Evolutionary conservation across 75 land plant species (phyloP).

Genomic region (Isoetes taiwanensis): DNA sequence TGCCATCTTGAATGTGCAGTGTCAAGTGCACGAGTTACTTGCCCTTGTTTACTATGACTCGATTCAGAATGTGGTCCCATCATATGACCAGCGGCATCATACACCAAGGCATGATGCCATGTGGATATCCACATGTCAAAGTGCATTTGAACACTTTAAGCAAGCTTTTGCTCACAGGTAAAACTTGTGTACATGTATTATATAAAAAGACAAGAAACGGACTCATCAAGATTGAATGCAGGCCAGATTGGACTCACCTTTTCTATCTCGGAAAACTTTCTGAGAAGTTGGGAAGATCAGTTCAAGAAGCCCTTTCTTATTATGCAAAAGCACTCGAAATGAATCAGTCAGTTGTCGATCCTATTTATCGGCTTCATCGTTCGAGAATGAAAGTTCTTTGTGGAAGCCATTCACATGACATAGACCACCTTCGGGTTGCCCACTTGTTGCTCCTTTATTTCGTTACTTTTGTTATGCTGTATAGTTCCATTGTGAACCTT

Average conservation of each 20-base stretch:
- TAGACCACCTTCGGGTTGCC: slow-evolving; percentile 45
- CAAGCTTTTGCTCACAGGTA: slow-evolving; percentile 74
- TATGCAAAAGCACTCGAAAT: slow-evolving; percentile 60
- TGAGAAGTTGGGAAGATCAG: slow-evolving; percentile 66
- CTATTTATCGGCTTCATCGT: slow-evolving; percentile 89
- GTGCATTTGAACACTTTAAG: slow-evolving; percentile 72
- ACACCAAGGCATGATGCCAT: slow-evolving; percentile 47
- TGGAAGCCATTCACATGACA: slow-evolving; percentile 29
- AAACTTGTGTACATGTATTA: background rate
- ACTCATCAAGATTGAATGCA: too few species aligned
- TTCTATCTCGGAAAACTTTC: slow-evolving; percentile 87
- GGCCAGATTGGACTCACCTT: slow-evolving; percentile 91
- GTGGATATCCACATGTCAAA: slow-evolving; percentile 64
- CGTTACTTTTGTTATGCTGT: background rate
- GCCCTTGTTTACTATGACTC: slow-evolving; percentile 95
- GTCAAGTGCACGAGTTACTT: slow-evolving; percentile 80
- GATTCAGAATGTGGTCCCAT: slow-evolving; percentile 91
- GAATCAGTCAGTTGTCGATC: slow-evolving; percentile 90
- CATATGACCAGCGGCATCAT: slow-evolving; percentile 81
- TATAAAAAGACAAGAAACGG: too few species aligned
- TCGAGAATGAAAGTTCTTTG: slow-evolving; percentile 83
- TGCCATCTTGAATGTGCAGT: too few species aligned
- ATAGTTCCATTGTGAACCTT: background rate
- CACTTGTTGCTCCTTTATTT: background rate
- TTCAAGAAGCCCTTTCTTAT: slow-evolving; percentile 50